A percentile compares a stretch with the other conserved stretches of the same genome.
phyloP scores from a whole-genome alignment of 1,284 basidiomycete species.

The Cystobasidium sp. region DNA sequence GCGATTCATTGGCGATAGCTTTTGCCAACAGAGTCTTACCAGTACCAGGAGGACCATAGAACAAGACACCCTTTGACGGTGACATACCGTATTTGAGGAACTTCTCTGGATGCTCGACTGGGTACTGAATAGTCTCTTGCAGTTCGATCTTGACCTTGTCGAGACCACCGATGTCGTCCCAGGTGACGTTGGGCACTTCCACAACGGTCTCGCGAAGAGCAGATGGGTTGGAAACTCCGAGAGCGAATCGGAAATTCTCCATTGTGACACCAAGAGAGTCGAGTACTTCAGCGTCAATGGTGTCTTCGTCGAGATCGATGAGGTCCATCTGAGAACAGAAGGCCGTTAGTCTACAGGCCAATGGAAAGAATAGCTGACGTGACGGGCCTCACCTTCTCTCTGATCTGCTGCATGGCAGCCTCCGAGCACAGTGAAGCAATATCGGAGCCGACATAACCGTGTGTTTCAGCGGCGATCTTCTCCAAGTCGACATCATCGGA shows the following conservation, averaged over 20 bases:
- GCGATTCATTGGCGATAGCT: slow-evolving; percentile 98
- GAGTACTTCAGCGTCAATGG: slow-evolving; percentile 94
- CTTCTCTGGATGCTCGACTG: slow-evolving; percentile 99
- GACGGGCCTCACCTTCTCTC: slow-evolving; percentile 94
- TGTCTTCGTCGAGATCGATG: slow-evolving; percentile 66
- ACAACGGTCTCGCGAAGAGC: slow-evolving; percentile 95
- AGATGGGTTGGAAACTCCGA: slow-evolving; percentile 93
- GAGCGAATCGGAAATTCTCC: slow-evolving; percentile 98
- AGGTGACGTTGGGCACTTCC: slow-evolving; percentile 93
- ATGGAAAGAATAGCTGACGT: slow-evolving; percentile 8
- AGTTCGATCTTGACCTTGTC: slow-evolving; percentile 99
- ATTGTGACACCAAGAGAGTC: slow-evolving; percentile 94
- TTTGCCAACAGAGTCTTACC: slow-evolving; percentile 95
- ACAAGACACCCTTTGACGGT: slow-evolving; percentile 96
- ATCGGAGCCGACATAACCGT: slow-evolving; percentile 99
- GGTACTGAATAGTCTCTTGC: slow-evolving; percentile 99
- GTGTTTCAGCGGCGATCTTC: slow-evolving; percentile 98
- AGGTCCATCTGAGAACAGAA: slow-evolving; percentile 50
- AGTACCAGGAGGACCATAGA: slow-evolving; percentile 96
- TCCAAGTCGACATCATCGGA: slow-evolving; percentile 97
- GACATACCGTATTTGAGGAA: slow-evolving; percentile 99
- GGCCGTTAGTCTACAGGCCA: background rate
- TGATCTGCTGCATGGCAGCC: slow-evolving; percentile 97
- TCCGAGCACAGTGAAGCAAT: slow-evolving; percentile 94
- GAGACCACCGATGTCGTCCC: slow-evolving; percentile 99